These are phyloP conservation scores for Aspergillus sp. DNA, from an alignment of 2,329 filamentous ascomycete genomes.

Conservation along the genomic window DNA sequence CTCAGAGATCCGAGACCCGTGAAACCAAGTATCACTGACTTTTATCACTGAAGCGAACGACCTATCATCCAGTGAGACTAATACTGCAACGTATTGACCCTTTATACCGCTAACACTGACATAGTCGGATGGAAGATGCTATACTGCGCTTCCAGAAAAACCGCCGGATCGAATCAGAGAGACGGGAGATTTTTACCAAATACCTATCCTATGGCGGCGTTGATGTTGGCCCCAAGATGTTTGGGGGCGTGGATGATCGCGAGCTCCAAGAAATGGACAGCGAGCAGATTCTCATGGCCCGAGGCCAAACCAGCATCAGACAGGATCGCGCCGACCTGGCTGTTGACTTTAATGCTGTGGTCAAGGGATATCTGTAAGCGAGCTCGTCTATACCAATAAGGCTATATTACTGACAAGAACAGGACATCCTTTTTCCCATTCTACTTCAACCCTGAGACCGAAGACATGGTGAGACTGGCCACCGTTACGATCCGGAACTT, in stretches of 20 bases:
- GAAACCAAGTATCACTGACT: conserved; percentile 1
- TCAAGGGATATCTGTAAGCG: conserved; percentile 70
- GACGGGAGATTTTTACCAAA: conserved; percentile 64
- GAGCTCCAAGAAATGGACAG: conserved; percentile 59
- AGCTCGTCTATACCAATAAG: background rate
- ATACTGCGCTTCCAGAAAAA: conserved; percentile 76
- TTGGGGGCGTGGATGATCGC: conserved; percentile 58
- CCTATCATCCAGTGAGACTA: conserved; percentile 54
- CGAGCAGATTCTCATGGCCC: conserved; percentile 60
- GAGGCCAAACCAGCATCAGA: conserved; percentile 43
- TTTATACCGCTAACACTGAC: conserved; percentile 9
- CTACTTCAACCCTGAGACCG: conserved; percentile 52
- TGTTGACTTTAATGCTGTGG: conserved; percentile 76
- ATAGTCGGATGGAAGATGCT: conserved; percentile 75
- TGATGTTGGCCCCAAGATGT: conserved; percentile 57
- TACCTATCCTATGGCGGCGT: conserved; percentile 83
- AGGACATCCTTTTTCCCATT: conserved; percentile 55
- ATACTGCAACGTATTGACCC: no score
- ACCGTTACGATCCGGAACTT: conserved; percentile 76
- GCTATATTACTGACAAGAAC: background rate
- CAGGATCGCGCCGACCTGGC: conserved; percentile 63
- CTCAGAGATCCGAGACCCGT: background rate
- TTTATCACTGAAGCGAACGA: conserved; percentile 23
- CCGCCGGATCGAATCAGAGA: conserved; percentile 65
- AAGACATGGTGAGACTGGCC: conserved; percentile 52